phyloP scores from a whole-genome alignment of 768 basidiomycete genomes.

The Suillus paluster region DNA sequence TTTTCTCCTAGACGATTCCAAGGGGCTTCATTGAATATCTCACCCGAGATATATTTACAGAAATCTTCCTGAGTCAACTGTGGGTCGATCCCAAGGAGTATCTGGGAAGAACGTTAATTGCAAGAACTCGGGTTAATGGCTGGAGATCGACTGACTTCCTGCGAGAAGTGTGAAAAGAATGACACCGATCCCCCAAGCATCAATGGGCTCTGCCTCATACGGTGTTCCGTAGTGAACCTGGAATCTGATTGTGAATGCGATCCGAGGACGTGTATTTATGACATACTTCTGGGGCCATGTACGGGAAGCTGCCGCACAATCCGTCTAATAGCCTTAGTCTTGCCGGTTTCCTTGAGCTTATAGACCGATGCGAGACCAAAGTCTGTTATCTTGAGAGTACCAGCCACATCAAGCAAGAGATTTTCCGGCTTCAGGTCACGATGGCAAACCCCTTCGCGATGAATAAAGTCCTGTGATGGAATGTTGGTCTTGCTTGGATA shows the following conservation, averaged over 20 bases:
- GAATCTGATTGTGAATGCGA: background rate
- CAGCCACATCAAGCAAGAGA: conserved; percentile 80
- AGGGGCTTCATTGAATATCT: conserved; percentile 74
- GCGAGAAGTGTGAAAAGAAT: conserved; percentile 90
- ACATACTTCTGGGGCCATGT: conserved; percentile 90
- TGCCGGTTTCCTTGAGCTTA: conserved; percentile 79
- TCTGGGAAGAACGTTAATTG: conserved; percentile 49
- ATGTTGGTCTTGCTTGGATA: conserved; percentile 2
- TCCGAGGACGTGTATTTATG: background rate
- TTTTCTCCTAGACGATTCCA: conserved; percentile 71
- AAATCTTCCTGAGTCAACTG: conserved; percentile 79
- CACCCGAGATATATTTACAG: conserved; percentile 70
- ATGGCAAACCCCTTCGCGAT: conserved; percentile 90
- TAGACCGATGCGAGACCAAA: conserved; percentile 94
- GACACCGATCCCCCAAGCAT: conserved; percentile 95
- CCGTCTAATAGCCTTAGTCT: conserved; percentile 77
- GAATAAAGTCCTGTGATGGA: conserved; percentile 72
- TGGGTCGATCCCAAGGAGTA: conserved; percentile 98
- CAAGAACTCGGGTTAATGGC: no score
- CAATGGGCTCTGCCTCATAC: conserved; percentile 91
- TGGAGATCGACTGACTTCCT: conserved; percentile 68
- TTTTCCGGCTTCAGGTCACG: conserved; percentile 98
- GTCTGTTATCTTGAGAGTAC: conserved; percentile 91
- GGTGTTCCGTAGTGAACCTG: conserved; percentile 70
- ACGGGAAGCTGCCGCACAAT: conserved; percentile 90